Base-by-base conservation (phyloP, 495 filamentous ascomycete genomes). In the Lineolata rhizophorae region DNA sequence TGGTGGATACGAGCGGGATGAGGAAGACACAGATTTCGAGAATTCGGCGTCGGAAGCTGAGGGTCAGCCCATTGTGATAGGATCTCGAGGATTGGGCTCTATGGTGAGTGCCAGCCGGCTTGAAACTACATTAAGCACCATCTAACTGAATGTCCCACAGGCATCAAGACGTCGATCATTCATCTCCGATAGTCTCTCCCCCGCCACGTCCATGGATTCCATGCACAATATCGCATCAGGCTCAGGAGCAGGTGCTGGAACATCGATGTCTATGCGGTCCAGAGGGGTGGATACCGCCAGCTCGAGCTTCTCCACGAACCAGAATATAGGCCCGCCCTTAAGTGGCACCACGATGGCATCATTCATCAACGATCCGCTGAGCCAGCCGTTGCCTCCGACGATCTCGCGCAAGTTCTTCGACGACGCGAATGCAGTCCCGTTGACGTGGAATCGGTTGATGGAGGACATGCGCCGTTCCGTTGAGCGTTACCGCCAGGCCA, bases 21-120 rank as follows among this genome's bases (percentile, higher is more conserved):
- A 53, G 24, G 54, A 54, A 31, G 52, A 58, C 29, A 68, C 62
- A 16, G 69, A 72, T 46, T 80, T 91, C 36, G 84, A 91, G 44
- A 81, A 78, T 40, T 85, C 83, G 11, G 76, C 75, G n/a, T 93
- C 85, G 2, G 87, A 94, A 50, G 59, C 70, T 5, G 85, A 93
- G 43, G 70, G 68, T 0, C 62, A 61, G 39, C 67, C 67, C n/a
- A 42, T 67, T 36, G 65, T 70, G 52, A 45, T 61, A 33, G 57
- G 55, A 28, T 70, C 68, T n/a, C 65, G 65, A 26, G 8, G 12
- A 16, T 8, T 14, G 35, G 64, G 67, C 34, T 63, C 67, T 18
- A 44, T 67, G 39, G 67, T 70, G 58, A 58, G 51, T 44, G 47
- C 29, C 18, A 14, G 8, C n/a, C n/a, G n/a, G 18, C 31, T 35